Evolutionary conservation across 1,139 yeast genomes (phyloP), one percentile per base, ranked within the genome.

Genomic region (Yamadazyma atmosphaerica): DNA sequence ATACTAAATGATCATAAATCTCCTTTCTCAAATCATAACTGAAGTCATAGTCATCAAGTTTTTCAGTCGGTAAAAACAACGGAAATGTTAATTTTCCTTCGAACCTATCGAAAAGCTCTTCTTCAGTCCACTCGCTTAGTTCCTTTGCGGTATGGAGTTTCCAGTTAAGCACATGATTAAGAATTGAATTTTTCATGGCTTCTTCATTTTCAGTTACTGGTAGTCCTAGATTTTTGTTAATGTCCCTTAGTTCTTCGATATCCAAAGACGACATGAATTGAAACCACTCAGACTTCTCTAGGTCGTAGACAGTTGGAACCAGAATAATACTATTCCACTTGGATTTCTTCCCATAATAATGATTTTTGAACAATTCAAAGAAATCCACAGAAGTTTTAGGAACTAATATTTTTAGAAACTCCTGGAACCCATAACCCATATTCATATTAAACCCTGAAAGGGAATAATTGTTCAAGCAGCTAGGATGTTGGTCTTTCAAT

Each of bases 1-100:
- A 46, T 3, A 24, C 19, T 3, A 58, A 33, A 43, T 61, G 67
- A 1, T 22, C 33, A 17, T 43, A 44, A 9, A 51, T 36, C 16
- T 30, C 16, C 12, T 19, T 8, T 3, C 30, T 31, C 14, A 32
- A 37, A 18, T 22, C 28, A 32, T 32, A 32, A 4, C 13, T 16
- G 17, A 17, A 32, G n/a, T 32, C 16, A 8, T 7, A 13, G 14
- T 12, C 26, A 29, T 12, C 22, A 14, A 6, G 9, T 11, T 12
- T 18, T 14, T 22, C 27, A 18, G 9, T 3, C 1, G 44, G 39
- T 24, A 38, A 28, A 7, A n/a, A 7, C 22, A 35, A 38, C 8
- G 22, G n/a, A 22, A 30, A 18, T 11, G 7, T 10, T 4, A 38
- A 35, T 12, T n/a, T 13, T 4, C 36, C 34, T 2, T 41, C 44